Base-by-base conservation (phyloP, 306 rosid genomes). In the Quercus variabilis region DNA sequence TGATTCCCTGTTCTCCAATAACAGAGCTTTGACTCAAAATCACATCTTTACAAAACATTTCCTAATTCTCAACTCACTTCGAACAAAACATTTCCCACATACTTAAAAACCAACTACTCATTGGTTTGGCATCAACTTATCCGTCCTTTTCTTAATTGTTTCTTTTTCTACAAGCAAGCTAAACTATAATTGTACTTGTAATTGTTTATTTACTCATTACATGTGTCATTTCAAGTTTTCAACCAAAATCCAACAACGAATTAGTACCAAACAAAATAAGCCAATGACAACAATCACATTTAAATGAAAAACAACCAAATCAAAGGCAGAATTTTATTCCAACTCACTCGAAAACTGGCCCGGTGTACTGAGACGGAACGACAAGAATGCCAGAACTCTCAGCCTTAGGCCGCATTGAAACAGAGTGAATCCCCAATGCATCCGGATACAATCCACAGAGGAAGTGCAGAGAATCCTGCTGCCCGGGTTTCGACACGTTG, bases 351-450 rank as follows among this genome's bases (percentile, higher is more conserved):
- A 95, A 95, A 78, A 71, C 63, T 69, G 99, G 97, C 19, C 98
- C 98, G 6, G 64, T 55, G 67, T 90, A 95, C 9, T 88, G 75
- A 18, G 93, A 57, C 1, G 92, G 79, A 77, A 78, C 54, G 15
- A 85, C 80, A 55, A 85, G 21, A 75, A 84, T 87, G 1, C 84
- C 86, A 13, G 83, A 62, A 9, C 74, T 19, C 11, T 82, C 77
- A 4, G 75, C 79, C 86, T 85, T 90, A 0, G 92, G 91, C n/a
- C 93, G 85, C 92, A 90, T 90, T 1, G 97, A 90, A 71, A 95
- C 93, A 23, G 97, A 91, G 87, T 95, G 98, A 83, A 95, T 95
- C 19, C 98, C 98, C 62, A 95, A 18, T 6, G 98, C 97, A 72
- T 92, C 99, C 33, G 96, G 97, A 74, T 92, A 95, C 41, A 95